Base-by-base conservation (phyloP, 371 early-diverging fungal genomes). In the Lichtheimia ramosa region DNA sequence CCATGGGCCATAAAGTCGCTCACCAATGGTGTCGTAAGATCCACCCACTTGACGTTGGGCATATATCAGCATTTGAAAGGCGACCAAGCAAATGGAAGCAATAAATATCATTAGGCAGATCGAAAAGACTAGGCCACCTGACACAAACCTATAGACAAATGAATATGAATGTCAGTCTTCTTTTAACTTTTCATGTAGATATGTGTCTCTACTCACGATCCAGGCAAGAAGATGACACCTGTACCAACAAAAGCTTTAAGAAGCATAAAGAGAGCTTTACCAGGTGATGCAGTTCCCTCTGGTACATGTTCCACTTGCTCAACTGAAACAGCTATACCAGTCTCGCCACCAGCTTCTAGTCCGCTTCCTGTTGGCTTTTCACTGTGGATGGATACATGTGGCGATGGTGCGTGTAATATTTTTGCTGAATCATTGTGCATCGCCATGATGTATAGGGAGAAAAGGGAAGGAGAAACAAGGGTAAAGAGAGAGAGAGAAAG, bases 201-300 rank as follows among this genome's bases (percentile, higher is more conserved):
- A n/a, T 18, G n/a, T 12, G 5, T 4, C 16, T 21, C 7, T 7
- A 46, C 60, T 60, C 48, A 60, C 60, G 60, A 52, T 48, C 60
- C 60, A 27, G 60, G 60, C 23, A 84, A 55, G 61, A 86, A 87
- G 23, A 84, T 64, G 41, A 85, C 74, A 50, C 91, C 91, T 3
- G 89, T 89, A 18, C 91, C 92, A 52, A 92, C 84, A 64, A 90
- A 92, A 0, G 89, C 87, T 66, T 92, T 92, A 48, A 89, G 71
- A 13, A 91, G 71, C 82, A 92, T 76, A 63, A 91, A 88, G 58
- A 88, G 80, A 4, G 89, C 89, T 73, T 89, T 91, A 43, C 74
- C 71, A 6, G 76, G 75, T 0, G 82, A 77, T 6, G 89, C 83
- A 24, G 83, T 81, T 10, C 81, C 69, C 21, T 79, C 69, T 10